Evolutionary conservation across 2,329 filamentous ascomycete species (phyloP).

Genomic region (Botryotinia narcissicola): DNA sequence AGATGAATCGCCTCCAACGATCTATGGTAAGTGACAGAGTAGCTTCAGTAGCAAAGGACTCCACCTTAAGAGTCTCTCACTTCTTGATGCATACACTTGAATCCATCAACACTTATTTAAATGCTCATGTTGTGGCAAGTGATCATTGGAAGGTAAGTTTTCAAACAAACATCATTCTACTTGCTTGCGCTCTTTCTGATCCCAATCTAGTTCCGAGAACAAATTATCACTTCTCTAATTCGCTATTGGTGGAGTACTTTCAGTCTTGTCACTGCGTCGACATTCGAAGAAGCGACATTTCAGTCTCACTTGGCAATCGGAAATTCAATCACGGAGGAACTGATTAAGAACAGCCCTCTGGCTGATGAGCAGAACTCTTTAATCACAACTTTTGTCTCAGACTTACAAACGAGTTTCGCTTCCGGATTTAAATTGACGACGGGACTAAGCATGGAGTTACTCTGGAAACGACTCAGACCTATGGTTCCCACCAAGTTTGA

Average conservation of each 20-base stretch:
- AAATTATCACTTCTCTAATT: slow-evolving; percentile 44
- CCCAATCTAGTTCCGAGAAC: slow-evolving; percentile 37
- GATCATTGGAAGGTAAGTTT: slow-evolving; percentile 35
- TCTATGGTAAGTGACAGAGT: slow-evolving; percentile 55
- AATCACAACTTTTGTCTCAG: slow-evolving; percentile 36
- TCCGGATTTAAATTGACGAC: slow-evolving; percentile 70
- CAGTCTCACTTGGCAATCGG: slow-evolving; percentile 57
- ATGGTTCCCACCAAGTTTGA: slow-evolving; percentile 49
- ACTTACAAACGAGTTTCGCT: slow-evolving; percentile 58
- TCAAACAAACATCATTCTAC: not conserved
- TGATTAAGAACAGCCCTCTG: not conserved
- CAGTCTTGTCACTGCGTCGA: slow-evolving; percentile 43
- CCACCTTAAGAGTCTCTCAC: slow-evolving; percentile 52
- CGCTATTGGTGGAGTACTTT: slow-evolving; percentile 57
- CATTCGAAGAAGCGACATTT: slow-evolving; percentile 62
- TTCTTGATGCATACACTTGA: slow-evolving; percentile 50
- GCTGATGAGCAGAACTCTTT: slow-evolving; percentile 15
- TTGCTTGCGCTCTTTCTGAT: not conserved
- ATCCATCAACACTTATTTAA: slow-evolving; percentile 46
- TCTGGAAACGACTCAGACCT: slow-evolving; percentile 75
- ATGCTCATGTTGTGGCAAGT: slow-evolving; percentile 33
- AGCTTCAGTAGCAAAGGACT: slow-evolving; percentile 57
- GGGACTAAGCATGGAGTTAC: slow-evolving; percentile 73
- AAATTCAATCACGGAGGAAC: slow-evolving; percentile 25
- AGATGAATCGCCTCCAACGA: slow-evolving; percentile 58